These are phyloP conservation scores for Intubia oerlemansii DNA, from an alignment of 2,329 filamentous ascomycete genomes.

Conservation along the genomic window DNA sequence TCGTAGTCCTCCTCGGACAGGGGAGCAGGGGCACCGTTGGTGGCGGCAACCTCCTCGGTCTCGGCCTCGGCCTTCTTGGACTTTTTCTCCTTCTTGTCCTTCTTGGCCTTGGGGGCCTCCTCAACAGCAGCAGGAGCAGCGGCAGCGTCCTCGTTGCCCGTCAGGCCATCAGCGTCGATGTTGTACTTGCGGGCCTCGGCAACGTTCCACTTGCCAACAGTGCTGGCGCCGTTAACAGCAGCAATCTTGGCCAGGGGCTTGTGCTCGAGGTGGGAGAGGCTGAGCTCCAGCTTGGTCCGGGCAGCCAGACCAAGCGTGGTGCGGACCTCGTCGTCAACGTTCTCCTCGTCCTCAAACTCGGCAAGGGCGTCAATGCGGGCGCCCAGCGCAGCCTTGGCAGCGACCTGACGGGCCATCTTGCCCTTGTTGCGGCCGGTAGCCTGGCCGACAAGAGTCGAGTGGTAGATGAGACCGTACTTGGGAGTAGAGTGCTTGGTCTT, in stretches of 20 bases:
- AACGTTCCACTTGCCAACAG: slow-evolving; percentile 62
- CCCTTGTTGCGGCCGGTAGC: slow-evolving; percentile 98
- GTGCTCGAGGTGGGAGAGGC: slow-evolving; percentile 62
- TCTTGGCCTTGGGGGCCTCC: slow-evolving; percentile 10
- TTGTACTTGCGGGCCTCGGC: slow-evolving; percentile 94
- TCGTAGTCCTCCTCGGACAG: slow-evolving; percentile 34
- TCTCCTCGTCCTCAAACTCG: slow-evolving; percentile 52
- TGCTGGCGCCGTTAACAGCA: slow-evolving; percentile 16
- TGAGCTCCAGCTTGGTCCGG: slow-evolving; percentile 54
- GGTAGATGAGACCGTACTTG: slow-evolving; percentile 92
- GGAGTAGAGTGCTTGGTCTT: slow-evolving; percentile 99
- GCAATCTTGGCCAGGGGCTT: slow-evolving; percentile 51
- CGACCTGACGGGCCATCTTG: slow-evolving; percentile 92
- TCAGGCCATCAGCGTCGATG: slow-evolving; percentile 70
- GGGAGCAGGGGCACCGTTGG: slow-evolving; percentile 12
- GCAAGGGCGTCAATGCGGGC: slow-evolving; percentile 79
- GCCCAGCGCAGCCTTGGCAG: slow-evolving; percentile 82
- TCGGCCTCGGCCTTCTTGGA: slow-evolving; percentile 4
- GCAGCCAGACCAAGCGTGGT: slow-evolving; percentile 55
- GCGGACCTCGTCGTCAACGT: slow-evolving; percentile 74
- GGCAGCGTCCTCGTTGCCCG: slow-evolving; percentile 41
- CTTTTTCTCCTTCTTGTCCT: slow-evolving; percentile 7
- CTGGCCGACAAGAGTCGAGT: slow-evolving; percentile 85
- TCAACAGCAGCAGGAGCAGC: slow-evolving; percentile 10
- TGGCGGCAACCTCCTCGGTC: slow-evolving; percentile 2